Percentiles rank a stretch among this genome's conserved stretches.
Evolutionary conservation across 495 filamentous ascomycete species (phyloP).

Genomic region (Lophiostoma macrostomum): DNA sequence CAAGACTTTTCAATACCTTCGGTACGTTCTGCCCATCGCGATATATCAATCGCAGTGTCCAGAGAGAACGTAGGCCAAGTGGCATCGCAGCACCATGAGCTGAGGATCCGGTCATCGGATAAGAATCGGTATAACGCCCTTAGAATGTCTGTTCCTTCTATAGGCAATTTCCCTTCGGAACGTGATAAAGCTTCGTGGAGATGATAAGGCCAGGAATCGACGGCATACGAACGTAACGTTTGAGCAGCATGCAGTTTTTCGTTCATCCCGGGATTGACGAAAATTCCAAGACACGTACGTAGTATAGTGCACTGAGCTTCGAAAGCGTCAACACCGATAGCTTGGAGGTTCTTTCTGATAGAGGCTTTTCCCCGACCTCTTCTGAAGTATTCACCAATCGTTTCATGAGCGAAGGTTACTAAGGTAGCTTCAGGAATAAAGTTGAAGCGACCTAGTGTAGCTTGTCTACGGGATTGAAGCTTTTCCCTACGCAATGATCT

Average conservation of each 20-base stretch:
- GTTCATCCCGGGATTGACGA: no score
- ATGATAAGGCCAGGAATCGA: no score
- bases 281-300: no score
- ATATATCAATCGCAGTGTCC: no score
- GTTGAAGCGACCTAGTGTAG: neutral
- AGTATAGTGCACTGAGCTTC: neutral
- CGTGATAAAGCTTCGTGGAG: no score
- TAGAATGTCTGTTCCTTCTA: neutral
- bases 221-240: no score
- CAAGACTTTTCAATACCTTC: no score
- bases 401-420: neutral
- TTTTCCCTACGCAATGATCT: no score
- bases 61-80: neutral
- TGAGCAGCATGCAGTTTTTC: no score
- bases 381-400: conserved; percentile 1
- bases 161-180: neutral
- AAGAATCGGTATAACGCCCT: neutral
- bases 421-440: neutral
- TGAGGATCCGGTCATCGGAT: neutral
- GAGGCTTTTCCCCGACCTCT: neutral
- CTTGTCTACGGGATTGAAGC: neutral
- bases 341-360: neutral
- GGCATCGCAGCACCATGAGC: neutral
- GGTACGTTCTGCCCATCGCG: no score
- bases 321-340: neutral